These are phyloP conservation scores for Penicillium waksmanii DNA, from an alignment of 495 filamentous ascomycete species.

Conservation along the genomic window DNA sequence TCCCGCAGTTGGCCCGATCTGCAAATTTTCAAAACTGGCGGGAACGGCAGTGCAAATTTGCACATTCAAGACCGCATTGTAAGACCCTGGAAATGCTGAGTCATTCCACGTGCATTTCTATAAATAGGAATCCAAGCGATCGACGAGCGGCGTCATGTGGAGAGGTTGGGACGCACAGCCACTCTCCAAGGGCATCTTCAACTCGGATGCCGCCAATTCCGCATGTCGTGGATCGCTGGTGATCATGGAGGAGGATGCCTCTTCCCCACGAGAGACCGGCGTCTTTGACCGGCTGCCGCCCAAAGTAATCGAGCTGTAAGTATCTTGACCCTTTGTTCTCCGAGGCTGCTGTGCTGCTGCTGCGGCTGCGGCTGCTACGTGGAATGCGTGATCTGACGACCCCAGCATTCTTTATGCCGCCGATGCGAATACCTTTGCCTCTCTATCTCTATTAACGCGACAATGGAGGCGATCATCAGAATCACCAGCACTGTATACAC, in stretches of 20 bases:
- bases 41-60: no score
- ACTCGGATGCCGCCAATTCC: slow-evolving; percentile 19
- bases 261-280: slow-evolving; percentile 9
- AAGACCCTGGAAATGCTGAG: slow-evolving; percentile 20
- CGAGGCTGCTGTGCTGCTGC: background rate
- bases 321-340: slow-evolving; percentile 7
- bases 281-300: slow-evolving; percentile 31
- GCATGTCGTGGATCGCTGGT: slow-evolving; percentile 27
- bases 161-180: slow-evolving; percentile 31
- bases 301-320: slow-evolving; percentile 36
- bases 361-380: slow-evolving; percentile 6
- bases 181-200: slow-evolving; percentile 24
- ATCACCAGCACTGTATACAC: slow-evolving; percentile 70
- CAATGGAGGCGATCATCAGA: slow-evolving; percentile 78
- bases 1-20: background rate
- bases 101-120: slow-evolving; percentile 24
- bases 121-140: slow-evolving; percentile 22
- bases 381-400: slow-evolving; percentile 20
- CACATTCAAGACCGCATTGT: slow-evolving; percentile 5
- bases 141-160: slow-evolving; percentile 18
- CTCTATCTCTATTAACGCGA: slow-evolving; percentile 76
- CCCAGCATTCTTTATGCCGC: slow-evolving; percentile 73
- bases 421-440: slow-evolving; percentile 81
- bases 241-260: slow-evolving; percentile 36
- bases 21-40: no score